A percentile compares a stretch with the other conserved stretches of the same genome.
phyloP scores from a whole-genome alignment of 805 yeast genomes.

The Limtongia smithiae region DNA sequence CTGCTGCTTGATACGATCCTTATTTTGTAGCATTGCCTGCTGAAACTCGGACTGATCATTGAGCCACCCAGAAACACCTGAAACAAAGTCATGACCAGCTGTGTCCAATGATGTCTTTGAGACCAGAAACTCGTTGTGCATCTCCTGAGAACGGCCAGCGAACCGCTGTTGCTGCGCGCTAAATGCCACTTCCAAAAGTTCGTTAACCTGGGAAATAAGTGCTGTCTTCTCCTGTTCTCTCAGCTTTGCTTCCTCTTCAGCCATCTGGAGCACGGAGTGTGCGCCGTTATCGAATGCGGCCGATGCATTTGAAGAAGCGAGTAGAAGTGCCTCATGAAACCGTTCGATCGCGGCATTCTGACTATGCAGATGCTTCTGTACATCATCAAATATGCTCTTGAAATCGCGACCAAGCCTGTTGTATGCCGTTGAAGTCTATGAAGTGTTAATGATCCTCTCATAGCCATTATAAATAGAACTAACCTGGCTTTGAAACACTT shows the following conservation, averaged over 20 bases:
- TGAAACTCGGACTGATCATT: conserved; percentile 19
- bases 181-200: conserved; percentile 2
- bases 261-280: neutral
- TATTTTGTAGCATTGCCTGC: conserved; percentile 13
- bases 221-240: conserved; percentile 14
- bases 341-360: conserved; percentile 28
- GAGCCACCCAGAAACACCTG: conserved; percentile 21
- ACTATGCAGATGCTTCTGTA: conserved; percentile 22
- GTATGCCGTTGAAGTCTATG: conserved; percentile 25
- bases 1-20: conserved; percentile 25
- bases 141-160: neutral
- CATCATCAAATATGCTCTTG: conserved; percentile 29
- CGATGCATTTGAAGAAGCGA: conserved; percentile 16
- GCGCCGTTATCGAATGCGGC: conserved; percentile 5
- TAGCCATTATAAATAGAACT: neutral
- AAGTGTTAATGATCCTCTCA: neutral
- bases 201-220: conserved; percentile 18
- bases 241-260: conserved; percentile 16
- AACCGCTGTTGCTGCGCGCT: conserved; percentile 18
- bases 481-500: conserved; percentile 17
- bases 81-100: conserved; percentile 20
- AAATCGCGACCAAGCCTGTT: conserved; percentile 30
- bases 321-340: conserved; percentile 18
- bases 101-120: conserved; percentile 8
- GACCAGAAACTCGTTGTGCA: conserved; percentile 1